Evolutionary conservation across 495 filamentous ascomycete genomes (phyloP).

Genomic region (Xylaria curta): DNA sequence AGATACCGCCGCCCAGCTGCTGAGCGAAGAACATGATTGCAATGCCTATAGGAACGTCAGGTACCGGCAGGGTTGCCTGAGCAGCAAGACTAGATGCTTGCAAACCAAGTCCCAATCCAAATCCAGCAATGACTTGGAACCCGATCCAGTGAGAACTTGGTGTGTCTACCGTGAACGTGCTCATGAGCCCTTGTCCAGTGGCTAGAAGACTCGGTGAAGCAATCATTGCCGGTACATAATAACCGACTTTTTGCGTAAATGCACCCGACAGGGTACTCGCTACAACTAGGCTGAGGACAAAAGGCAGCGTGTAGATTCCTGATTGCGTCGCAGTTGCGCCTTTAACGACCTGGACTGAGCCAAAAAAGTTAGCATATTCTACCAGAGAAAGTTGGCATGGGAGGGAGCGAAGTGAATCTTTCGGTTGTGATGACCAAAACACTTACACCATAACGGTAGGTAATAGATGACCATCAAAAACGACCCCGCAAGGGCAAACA

Average conservation of each 20-base stretch:
- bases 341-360: conserved; percentile 74
- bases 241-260: conserved; percentile 63
- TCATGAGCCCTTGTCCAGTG: conserved; percentile 71
- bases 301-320: conserved; percentile 66
- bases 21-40: conserved; percentile 71
- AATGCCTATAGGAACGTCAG: conserved; percentile 67
- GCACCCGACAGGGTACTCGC: conserved; percentile 57
- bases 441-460: conserved; percentile 78
- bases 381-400: not conserved
- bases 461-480: conserved; percentile 76
- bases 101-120: conserved; percentile 75
- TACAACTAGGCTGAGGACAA: conserved; percentile 59
- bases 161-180: conserved; percentile 64
- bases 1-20: conserved; percentile 70
- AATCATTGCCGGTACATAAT: conserved; percentile 73
- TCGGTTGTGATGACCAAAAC: conserved; percentile 35
- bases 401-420: conserved; percentile 11
- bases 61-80: conserved; percentile 62
- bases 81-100: conserved; percentile 70
- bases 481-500: conserved; percentile 63
- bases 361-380: conserved; percentile 56
- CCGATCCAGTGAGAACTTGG: conserved; percentile 68
- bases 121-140: conserved; percentile 73
- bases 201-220: conserved; percentile 63
- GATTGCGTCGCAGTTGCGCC: conserved; percentile 62